phyloP scores from a whole-genome alignment of 768 basidiomycete species.

The Dioszegia aurantiaca region DNA sequence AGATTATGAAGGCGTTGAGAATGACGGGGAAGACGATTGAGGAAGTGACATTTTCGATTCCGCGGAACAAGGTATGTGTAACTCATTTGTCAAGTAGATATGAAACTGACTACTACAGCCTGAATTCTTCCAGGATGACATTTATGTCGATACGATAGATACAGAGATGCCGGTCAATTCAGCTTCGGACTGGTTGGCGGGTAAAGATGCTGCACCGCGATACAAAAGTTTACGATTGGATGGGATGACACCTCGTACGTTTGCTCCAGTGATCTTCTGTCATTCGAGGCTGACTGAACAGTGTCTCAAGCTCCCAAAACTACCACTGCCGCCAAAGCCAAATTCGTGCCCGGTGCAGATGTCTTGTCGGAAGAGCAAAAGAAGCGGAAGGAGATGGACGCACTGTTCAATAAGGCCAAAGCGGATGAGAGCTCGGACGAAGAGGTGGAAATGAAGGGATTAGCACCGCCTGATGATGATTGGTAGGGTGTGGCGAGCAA shows the following conservation, averaged over 20 bases:
- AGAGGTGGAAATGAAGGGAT: constrained; percentile 27
- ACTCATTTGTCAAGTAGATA: not conserved
- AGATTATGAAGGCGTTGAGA: constrained; percentile 44
- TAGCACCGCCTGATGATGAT: constrained; percentile 47
- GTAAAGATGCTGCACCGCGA: constrained; percentile 21
- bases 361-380: constrained; percentile 50
- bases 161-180: constrained; percentile 22
- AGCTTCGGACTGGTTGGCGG: constrained; percentile 42
- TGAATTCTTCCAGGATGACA: constrained; percentile 54
- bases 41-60: constrained; percentile 50
- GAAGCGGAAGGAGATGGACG: constrained; percentile 49
- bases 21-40: constrained; percentile 50
- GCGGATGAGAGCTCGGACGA: constrained; percentile 48
- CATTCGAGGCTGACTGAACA: no score
- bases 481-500: constrained; percentile 39
- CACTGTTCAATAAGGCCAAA: constrained; percentile 51
- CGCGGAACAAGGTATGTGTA: constrained; percentile 47
- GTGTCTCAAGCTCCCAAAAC: constrained; percentile 53
- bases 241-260: constrained; percentile 49
- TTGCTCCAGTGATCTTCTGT: not conserved
- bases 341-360: constrained; percentile 33
- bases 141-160: constrained; percentile 49
- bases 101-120: constrained; percentile 20
- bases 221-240: constrained; percentile 40
- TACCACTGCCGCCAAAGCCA: constrained; percentile 29